Base-by-base conservation (phyloP, 2,329 filamentous ascomycete genomes). In the Cercospora sp. region DNA sequence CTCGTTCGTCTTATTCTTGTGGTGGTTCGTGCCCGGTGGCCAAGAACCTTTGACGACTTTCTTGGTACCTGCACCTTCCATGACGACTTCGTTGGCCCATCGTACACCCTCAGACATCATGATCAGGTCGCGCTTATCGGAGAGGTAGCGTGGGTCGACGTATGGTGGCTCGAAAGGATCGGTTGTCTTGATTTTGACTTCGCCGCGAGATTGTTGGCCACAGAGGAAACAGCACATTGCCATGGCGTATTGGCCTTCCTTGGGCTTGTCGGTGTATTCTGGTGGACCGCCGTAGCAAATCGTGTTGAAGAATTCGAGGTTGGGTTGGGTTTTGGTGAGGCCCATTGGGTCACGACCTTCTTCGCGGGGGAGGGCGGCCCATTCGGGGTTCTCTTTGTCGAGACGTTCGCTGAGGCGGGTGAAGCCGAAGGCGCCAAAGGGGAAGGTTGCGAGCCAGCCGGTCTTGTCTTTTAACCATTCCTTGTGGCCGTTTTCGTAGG, bases 311-410 rank as follows among this genome's bases (percentile, higher is more conserved):
- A 88, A 85, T 72, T 90, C 88, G 60, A 88, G 75, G 72, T 89
- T 87, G 0, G 88, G 86, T 73, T 90, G 88, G 5, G 77, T 76
- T 0, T 81, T 77, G 0, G 83, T 84, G 16, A 90, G 79, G 18
- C 85, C 86, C 88, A 90, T 90, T 0, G 88, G 87, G 71, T 90
- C 88, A 4, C 88, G 85, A 3, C 85, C 85, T 28, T 81, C 76
- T 40, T 79, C 63, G 26, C 70, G 43, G 9, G 69, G 5, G 0
- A 81, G 78, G 0, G 86, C 85, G 2, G 81, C 81, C 88, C 88
- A 90, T 6, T 87, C 72, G 3, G 82, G 79, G 0, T 85, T 84
- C 71, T 87, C 80, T 57, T 82, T 79, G 12, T 74, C 70, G 0
- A 90, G 82, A 6, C 87, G 85, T 8, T 88, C 83, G 67, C 89